Conservation (phyloP, 345 rosid genomes). For the Crucihimalaya himalaica region DNA sequence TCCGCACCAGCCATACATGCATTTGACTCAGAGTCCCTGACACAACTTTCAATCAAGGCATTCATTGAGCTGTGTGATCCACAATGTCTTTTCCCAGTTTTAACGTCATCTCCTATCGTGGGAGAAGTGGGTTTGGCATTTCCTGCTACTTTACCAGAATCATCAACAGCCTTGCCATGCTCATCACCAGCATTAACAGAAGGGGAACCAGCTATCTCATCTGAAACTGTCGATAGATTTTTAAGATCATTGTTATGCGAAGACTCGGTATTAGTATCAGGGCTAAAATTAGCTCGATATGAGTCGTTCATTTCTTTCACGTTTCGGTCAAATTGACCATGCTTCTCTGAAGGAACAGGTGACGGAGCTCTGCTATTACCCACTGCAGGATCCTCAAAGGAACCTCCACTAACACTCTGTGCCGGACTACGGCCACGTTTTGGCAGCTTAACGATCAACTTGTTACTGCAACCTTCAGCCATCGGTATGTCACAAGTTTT, state of each 20-base stretch:
- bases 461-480: constrained; percentile 60
- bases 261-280: constrained; percentile 60
- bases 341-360: constrained; percentile 61
- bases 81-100: constrained; percentile 51
- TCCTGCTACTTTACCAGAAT: constrained; percentile 45
- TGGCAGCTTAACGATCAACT: constrained; percentile 71
- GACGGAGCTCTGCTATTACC: constrained; percentile 66
- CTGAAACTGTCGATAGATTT: constrained; percentile 49
- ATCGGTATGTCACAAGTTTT: constrained; percentile 56
- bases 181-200: constrained; percentile 50
- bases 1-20: constrained; percentile 55
- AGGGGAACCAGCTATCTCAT: constrained; percentile 59
- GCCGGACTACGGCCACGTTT: constrained; percentile 81
- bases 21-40: constrained; percentile 60
- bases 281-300: constrained; percentile 39
- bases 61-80: constrained; percentile 71
- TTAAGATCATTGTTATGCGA: constrained; percentile 69
- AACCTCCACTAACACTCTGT: constrained; percentile 70
- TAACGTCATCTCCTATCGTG: constrained; percentile 51
- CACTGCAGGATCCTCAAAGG: constrained; percentile 62
- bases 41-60: constrained; percentile 92
- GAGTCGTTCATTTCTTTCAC: constrained; percentile 53
- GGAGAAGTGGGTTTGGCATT: constrained; percentile 46
- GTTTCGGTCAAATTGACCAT: constrained; percentile 51
- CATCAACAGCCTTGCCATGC: constrained; percentile 45